Base-by-base conservation (phyloP, 768 basidiomycete species). In the Mycena polygramma region DNA sequence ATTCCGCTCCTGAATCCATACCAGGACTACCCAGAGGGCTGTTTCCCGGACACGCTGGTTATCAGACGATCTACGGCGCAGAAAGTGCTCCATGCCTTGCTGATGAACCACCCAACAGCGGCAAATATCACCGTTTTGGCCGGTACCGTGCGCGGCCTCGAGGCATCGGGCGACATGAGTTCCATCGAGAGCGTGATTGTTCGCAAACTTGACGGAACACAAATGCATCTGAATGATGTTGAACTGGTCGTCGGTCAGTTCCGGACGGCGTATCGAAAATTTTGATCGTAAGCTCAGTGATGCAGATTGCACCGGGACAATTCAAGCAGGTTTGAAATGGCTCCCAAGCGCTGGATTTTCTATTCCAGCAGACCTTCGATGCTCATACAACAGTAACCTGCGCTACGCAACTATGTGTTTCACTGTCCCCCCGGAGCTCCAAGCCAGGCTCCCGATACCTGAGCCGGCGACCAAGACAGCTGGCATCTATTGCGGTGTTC, bases 241-340 rank as follows among this genome's bases (percentile, higher is more conserved):
- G 46, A 6, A 48, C 15, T 41, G 41, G 41, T 41, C 11, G 41
- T 15, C 15, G 41, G 41, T 41, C 10, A 41, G 41, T 41, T 41
- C 41, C 17, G 30, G 6, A 30, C 30, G 30, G 30, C 19, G 8
- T 41, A 30, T 46, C 45, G 14, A 46, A 15, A 9, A 1, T 19
- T 14, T 19, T 46, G 3, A 17, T 20, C 45, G 19, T 10, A 7
- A 17, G 30, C 15, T 51, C 22, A 39, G 36, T 55, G n/a, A 41
- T 8, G 7, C 26, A 77, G 78, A 77, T 46, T 76, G 77, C 60
- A 77, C 77, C 10, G 77, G 76, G 7, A 46, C 62, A 9, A 68
- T 66, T 19, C 74, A 74, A 49, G 72, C 66, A 1, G 77, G 76
- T 17, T 65, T 74, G 1, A 74, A 75, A 19, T 72, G 72, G 73